phyloP scores from a whole-genome alignment of 495 filamentous ascomycete species.

The Xylaria sp. region DNA sequence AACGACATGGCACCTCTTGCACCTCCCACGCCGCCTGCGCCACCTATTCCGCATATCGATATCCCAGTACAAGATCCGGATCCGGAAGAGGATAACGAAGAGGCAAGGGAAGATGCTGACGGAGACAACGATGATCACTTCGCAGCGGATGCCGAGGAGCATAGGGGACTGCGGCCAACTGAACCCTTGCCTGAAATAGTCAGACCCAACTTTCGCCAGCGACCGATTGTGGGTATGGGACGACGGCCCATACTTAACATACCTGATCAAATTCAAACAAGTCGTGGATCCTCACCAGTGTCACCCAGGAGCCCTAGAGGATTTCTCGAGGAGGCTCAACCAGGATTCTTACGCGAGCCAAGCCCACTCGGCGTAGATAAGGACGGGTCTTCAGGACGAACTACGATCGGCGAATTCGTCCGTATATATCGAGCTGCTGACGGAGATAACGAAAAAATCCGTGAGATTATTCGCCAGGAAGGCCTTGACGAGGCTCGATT shows the following conservation, averaged over 20 bases:
- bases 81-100: constrained; percentile 28
- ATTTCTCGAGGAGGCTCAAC: constrained; percentile 20
- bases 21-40: neutral
- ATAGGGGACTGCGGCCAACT: constrained; percentile 14
- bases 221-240: constrained; percentile 33
- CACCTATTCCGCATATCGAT: constrained; percentile 24
- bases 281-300: constrained; percentile 23
- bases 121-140: neutral
- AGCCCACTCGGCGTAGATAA: constrained; percentile 18
- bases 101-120: constrained; percentile 28
- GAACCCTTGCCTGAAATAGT: constrained; percentile 25
- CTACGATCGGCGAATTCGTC: constrained; percentile 54
- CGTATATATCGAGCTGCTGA: constrained; percentile 60
- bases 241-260: constrained; percentile 27
- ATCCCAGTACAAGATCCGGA: constrained; percentile 22
- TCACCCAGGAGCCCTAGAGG: constrained; percentile 19
- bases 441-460: constrained; percentile 65
- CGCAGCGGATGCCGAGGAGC: constrained; percentile 20
- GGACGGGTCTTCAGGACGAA: constrained; percentile 17
- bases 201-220: constrained; percentile 29
- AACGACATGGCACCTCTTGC: constrained; percentile 55
- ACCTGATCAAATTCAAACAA: constrained; percentile 23
- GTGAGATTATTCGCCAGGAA: constrained; percentile 68
- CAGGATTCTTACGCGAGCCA: constrained; percentile 22
- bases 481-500: constrained; percentile 35